Evolutionary conservation across 768 basidiomycete genomes (phyloP), one percentile per base, ranked within the genome.

Genomic region (Lepiota subincarnata): DNA sequence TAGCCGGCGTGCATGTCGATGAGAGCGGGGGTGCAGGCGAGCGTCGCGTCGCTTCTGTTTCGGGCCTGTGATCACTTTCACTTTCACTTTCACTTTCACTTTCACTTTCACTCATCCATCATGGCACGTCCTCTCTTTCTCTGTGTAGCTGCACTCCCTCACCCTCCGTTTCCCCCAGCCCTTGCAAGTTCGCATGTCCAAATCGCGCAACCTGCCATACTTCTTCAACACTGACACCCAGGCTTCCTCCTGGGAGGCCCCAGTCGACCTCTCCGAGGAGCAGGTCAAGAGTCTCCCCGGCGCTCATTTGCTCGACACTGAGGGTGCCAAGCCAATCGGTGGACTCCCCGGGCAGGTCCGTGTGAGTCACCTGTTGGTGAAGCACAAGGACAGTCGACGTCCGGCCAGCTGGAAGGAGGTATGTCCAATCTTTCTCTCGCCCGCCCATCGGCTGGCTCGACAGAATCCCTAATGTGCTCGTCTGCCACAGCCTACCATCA

Each of bases 281-380:
- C 67, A 95, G 59, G 68, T 89, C 60, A 56, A 69, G 1, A 48
- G 70, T 3, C 78, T 97, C 8, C 84, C 89, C 2, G 92, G 91
- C 0, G 88, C 87, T 14, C 37, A 48, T 4, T 34, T 47, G n/a
- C 41, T 47, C 36, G 65, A 82, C 38, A 71, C 82, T 48, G 63
- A 78, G 78, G 53, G 68, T 50, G 60, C 57, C n/a, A 48, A 54
- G 16, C 20, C 48, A 11, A 35, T 54, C 16, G 38, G 41, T 7
- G 41, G 41, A n/a, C 56, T 55, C 35, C 62, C 74, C 14, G 76
- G 72, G 16, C 78, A 89, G 69, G 91, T 97, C 36, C 82, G 92
- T 46, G 96, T 94, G n/a, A 93, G 92, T 64, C 97, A 99, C 74
- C 75, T 99, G 57, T 72, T 99, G 53, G 86, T 98, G 57, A 99